phyloP scores from a whole-genome alignment of 768 basidiomycete species.

The Xanthoconium purpureum region DNA sequence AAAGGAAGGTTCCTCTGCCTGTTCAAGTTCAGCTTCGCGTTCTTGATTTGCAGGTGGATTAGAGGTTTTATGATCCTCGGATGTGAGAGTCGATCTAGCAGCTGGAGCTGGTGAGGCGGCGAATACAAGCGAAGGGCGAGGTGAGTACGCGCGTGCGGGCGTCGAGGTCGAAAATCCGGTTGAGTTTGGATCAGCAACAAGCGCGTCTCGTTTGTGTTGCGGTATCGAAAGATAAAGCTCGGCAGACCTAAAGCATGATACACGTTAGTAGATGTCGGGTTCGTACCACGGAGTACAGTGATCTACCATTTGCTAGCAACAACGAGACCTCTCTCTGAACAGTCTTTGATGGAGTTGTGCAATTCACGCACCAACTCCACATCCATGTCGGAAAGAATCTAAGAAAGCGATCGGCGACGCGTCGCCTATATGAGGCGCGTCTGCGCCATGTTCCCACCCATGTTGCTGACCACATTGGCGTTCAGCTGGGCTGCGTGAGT shows the following conservation, averaged over 20 bases:
- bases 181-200: conserved; percentile 20
- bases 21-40: conserved; percentile 48
- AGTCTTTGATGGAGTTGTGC: conserved; percentile 63
- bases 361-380: conserved; percentile 53
- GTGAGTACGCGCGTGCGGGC: conserved; percentile 48
- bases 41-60: conserved; percentile 27
- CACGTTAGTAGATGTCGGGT: conserved; percentile 16
- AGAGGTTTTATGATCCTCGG: conserved; percentile 7
- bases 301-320: conserved; percentile 76
- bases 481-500: background rate
- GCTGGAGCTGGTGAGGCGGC: conserved; percentile 20
- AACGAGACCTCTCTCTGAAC: conserved; percentile 66
- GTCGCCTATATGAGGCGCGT: too few relatives aligned
- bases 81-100: conserved; percentile 33
- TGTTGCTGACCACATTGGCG: background rate
- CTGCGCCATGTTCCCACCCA: conserved; percentile 14
- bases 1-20: conserved; percentile 69
- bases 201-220: conserved; percentile 40
- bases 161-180: conserved; percentile 58
- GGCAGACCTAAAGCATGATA: conserved; percentile 55
- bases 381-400: conserved; percentile 37
- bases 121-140: conserved; percentile 39
- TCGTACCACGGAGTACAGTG: conserved; percentile 6
- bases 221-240: conserved; percentile 68
- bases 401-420: too few relatives aligned